Percentiles rank a stretch among this genome's conserved stretches.
phyloP scores from a whole-genome alignment of 1,284 basidiomycete genomes.

The Cryptococcus floricola region DNA sequence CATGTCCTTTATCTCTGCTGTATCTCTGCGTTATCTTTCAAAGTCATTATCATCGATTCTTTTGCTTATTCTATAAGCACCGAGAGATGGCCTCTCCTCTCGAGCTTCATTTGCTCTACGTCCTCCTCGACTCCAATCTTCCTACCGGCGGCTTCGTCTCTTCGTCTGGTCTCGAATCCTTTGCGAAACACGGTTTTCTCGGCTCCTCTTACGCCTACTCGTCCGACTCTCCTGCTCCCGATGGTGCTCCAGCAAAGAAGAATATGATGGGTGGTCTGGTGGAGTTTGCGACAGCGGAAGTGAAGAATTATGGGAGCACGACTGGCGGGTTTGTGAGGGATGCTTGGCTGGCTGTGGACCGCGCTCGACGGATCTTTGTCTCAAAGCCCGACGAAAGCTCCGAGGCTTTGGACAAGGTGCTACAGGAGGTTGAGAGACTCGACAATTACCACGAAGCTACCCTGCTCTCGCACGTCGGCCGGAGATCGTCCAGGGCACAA shows the following conservation, averaged over 20 bases:
- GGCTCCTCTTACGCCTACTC: conserved; percentile 10
- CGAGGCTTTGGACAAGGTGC: conserved; percentile 1
- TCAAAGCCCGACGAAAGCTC: no score
- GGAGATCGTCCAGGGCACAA: conserved; percentile 84
- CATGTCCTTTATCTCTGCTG: no score
- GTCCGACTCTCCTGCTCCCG: not conserved
- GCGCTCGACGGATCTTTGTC: not conserved
- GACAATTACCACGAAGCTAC: conserved; percentile 79
- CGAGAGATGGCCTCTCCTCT: no score
- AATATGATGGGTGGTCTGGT: conserved; percentile 8
- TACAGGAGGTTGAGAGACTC: conserved; percentile 53
- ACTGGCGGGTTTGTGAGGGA: conserved; percentile 73
- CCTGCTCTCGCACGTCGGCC: conserved; percentile 82
- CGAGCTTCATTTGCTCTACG: conserved; percentile 42
- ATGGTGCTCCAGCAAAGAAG: not conserved
- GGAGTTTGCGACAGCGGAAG: conserved; percentile 45
- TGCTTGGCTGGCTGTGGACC: conserved; percentile 53
- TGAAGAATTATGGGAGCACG: conserved; percentile 63
- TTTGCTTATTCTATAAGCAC: no score
- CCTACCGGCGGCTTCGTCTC: conserved; percentile 99
- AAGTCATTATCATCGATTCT: no score
- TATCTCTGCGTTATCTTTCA: no score
- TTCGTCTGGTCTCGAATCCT: conserved; percentile 87
- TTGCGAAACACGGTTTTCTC: conserved; percentile 77
- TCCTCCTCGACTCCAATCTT: conserved; percentile 87